phyloP scores from a whole-genome alignment of 352 stramenopile genomes.

The Thraustotheca clavata region DNA sequence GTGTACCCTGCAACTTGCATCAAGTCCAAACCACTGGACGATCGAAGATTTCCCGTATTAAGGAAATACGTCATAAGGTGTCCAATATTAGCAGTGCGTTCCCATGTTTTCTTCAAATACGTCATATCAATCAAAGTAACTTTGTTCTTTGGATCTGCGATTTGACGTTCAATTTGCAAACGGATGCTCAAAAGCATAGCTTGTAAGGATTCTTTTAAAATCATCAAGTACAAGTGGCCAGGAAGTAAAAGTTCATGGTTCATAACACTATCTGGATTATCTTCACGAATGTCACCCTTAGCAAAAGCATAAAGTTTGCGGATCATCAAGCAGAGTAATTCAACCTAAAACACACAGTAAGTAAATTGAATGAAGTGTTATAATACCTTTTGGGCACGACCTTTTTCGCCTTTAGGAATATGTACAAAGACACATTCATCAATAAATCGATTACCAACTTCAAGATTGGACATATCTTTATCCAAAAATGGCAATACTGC shows the following conservation, averaged over 20 bases:
- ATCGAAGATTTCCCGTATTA: conserved; percentile 98
- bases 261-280: conserved; percentile 98
- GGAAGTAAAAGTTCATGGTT: conserved; percentile 97
- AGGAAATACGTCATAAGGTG: conserved; percentile 98
- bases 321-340: conserved; percentile 95
- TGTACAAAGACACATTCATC: conserved; percentile 97
- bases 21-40: conserved; percentile 95
- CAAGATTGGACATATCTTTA: conserved; percentile 80
- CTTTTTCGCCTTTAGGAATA: conserved; percentile 84
- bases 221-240: conserved; percentile 93
- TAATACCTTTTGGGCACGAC: conserved; percentile 58
- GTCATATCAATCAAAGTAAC: conserved; percentile 63
- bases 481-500: conserved; percentile 81
- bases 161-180: conserved; percentile 73
- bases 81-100: conserved; percentile 84
- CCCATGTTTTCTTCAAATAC: conserved; percentile 92
- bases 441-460: conserved; percentile 85
- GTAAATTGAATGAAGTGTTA: not conserved
- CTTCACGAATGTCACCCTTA: conserved; percentile 89
- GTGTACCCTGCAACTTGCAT: conserved; percentile 97
- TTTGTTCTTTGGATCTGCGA: conserved; percentile 31
- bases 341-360: conserved; percentile 65
- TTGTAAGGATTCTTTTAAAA: conserved; percentile 99
- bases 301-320: conserved; percentile 97
- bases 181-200: conserved; percentile 82